Percentiles rank a stretch among this genome's conserved stretches.
These are phyloP conservation scores for Drosera capensis DNA, from an alignment of 148 eudicot genomes.

Conservation along the genomic window DNA sequence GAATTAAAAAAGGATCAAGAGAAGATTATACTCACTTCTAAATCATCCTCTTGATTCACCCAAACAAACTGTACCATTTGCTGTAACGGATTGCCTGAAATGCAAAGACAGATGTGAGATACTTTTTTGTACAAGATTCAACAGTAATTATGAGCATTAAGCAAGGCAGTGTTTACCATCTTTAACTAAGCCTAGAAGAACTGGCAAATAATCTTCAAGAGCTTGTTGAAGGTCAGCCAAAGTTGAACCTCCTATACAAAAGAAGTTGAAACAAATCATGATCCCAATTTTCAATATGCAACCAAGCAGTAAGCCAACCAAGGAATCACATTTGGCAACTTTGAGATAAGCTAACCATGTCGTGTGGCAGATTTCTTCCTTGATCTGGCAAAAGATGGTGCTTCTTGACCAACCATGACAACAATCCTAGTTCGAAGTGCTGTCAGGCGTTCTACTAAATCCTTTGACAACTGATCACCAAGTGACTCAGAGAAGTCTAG, in stretches of 20 bases:
- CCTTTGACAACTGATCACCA: constrained; percentile 40
- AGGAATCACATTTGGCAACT: background rate
- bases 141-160: background rate
- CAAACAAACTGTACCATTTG: constrained; percentile 77
- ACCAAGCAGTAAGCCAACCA: constrained; percentile 3
- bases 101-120: constrained; percentile 2
- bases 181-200: constrained; percentile 84
- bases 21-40: constrained; percentile 33
- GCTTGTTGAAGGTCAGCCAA: constrained; percentile 87
- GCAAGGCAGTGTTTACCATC: constrained; percentile 46
- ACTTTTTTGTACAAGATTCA: background rate
- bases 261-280: constrained; percentile 6
- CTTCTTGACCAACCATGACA: constrained; percentile 96
- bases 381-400: constrained; percentile 74
- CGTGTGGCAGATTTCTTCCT: constrained; percentile 65
- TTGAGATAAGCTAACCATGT: constrained; percentile 46
- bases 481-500: constrained; percentile 52
- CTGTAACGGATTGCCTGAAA: constrained; percentile 75
- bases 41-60: constrained; percentile 92
- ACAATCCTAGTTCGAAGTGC: constrained; percentile 89
- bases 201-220: constrained; percentile 83
- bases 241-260: constrained; percentile 70
- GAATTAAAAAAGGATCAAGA: background rate
- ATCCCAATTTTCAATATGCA: background rate
- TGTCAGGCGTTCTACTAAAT: constrained; percentile 58